phyloP scores from a whole-genome alignment of 2,329 filamentous ascomycete species.

The Penicillium sp. region DNA sequence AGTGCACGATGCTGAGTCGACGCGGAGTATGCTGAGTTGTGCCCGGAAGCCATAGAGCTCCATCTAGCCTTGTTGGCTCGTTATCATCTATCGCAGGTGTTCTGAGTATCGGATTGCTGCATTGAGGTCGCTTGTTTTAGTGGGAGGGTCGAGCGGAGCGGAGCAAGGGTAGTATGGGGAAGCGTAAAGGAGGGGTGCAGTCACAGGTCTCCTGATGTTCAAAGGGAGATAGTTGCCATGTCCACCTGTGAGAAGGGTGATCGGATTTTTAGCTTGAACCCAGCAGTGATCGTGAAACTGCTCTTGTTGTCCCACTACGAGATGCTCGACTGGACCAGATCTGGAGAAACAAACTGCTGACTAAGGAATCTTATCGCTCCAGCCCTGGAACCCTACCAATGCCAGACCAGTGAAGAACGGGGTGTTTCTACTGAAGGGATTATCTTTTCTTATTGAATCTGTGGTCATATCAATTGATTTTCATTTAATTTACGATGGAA shows the following conservation, averaged over 20 bases:
- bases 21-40: constrained; percentile 43
- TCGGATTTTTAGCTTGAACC: not conserved
- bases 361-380: constrained; percentile 17
- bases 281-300: constrained; percentile 2
- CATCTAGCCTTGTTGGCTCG: constrained; percentile 39
- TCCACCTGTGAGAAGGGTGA: not conserved
- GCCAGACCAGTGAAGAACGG: not conserved
- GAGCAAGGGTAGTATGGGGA: constrained; percentile 27
- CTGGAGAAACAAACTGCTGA: constrained; percentile 21
- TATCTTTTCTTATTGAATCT: not conserved
- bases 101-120: constrained; percentile 26
- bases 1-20: constrained; percentile 42
- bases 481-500: not conserved
- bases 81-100: constrained; percentile 37
- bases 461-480: not conserved
- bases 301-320: constrained; percentile 4
- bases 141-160: constrained; percentile 17
- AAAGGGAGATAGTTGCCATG: constrained; percentile 5
- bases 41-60: constrained; percentile 47
- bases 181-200: constrained; percentile 23
- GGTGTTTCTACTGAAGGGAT: not conserved
- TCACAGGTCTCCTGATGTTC: constrained; percentile 21
- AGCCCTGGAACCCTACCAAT: not conserved
- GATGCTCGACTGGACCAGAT: constrained; percentile 2
- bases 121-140: constrained; percentile 28